Evolutionary conservation across 2,329 filamentous ascomycete genomes (phyloP), one percentile per base, ranked within the genome.

Genomic region (Fusarium sp.): DNA sequence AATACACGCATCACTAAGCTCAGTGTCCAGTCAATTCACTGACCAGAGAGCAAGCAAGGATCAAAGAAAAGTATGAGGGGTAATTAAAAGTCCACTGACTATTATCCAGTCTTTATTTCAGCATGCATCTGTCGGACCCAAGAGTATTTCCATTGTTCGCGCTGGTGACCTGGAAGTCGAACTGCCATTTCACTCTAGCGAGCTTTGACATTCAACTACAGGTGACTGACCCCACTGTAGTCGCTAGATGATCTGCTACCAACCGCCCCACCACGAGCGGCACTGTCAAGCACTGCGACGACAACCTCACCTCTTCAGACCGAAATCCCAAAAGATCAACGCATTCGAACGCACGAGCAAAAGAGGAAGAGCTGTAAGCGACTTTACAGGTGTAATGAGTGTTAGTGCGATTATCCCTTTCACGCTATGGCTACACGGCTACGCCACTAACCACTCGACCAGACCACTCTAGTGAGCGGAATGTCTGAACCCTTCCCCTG

Each of bases 81-180:
- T 33, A 1, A 12, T 1, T 0, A 4, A 31, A n/a, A 19, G 11
- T n/a, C 9, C 9, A 33, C 7, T 10, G 11, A 2, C 4, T 23
- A 19, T 14, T 8, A 23, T 31, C 5, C n/a, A 15, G 3, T 33
- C 7, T 15, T 2, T n/a, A 7, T 33, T 8, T 15, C 14, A 6
- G 5, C 7, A 10, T 23, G 3, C 8, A 4, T 49, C 19, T 3
- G 4, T 33, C 2, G 8, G 29, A 35, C 11, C 19, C 2, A 1
- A 33, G 1, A 23, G 16, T 7, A 2, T 33, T 23, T 23, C 21
- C n/a, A 5, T 6, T 33, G 5, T 33, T 49, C 1, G 11, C n/a
- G 6, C 16, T 10, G 16, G 8, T 23, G 29, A 35, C 18, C 19
- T 25, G 3, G 4, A 49, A 15, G n/a, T 33, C 5, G 6, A 4